phyloP scores from a whole-genome alignment of 2,329 filamentous ascomycete species.

The Coniochaeta sp. region DNA sequence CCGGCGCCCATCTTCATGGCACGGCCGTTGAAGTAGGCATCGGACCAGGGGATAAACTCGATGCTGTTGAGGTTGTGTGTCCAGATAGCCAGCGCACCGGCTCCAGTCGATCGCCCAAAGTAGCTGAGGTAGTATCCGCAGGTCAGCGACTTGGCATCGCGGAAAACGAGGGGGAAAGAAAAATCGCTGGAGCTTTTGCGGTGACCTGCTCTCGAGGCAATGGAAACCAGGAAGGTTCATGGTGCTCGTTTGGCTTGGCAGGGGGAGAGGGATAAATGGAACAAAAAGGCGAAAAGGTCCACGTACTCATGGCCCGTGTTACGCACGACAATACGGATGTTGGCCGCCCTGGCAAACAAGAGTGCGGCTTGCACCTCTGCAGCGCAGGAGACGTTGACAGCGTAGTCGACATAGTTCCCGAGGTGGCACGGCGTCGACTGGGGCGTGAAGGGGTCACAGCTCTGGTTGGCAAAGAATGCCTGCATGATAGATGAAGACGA shows the following conservation, averaged over 20 bases:
- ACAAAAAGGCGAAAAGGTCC: no score
- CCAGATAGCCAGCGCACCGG: slow-evolving; percentile 46
- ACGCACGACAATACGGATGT: slow-evolving; percentile 35
- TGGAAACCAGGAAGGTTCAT: no score
- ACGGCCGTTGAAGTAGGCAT: slow-evolving; percentile 23
- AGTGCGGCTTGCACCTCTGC: slow-evolving; percentile 12
- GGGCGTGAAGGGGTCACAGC: slow-evolving; percentile 11
- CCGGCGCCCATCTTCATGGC: neutral
- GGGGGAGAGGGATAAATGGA: no score
- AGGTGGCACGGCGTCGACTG: slow-evolving; percentile 23
- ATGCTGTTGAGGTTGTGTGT: slow-evolving; percentile 44
- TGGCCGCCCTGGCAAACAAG: slow-evolving; percentile 26
- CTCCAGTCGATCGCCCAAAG: slow-evolving; percentile 50
- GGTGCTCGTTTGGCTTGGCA: no score
- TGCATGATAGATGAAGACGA: slow-evolving; percentile 19
- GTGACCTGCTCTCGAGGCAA: no score
- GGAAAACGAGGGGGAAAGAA: no score
- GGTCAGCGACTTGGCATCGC: no score
- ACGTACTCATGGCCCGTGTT: slow-evolving; percentile 37
- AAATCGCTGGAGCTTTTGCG: no score
- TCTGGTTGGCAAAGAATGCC: slow-evolving; percentile 21
- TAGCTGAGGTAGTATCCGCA: neutral
- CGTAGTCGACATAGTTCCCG: slow-evolving; percentile 23
- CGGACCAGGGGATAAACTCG: slow-evolving; percentile 24
- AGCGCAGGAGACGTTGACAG: slow-evolving; percentile 14